Evolutionary conservation across 805 yeast genomes (phyloP), one percentile per base, ranked within the genome.

Genomic region (Candida boidinii): DNA sequence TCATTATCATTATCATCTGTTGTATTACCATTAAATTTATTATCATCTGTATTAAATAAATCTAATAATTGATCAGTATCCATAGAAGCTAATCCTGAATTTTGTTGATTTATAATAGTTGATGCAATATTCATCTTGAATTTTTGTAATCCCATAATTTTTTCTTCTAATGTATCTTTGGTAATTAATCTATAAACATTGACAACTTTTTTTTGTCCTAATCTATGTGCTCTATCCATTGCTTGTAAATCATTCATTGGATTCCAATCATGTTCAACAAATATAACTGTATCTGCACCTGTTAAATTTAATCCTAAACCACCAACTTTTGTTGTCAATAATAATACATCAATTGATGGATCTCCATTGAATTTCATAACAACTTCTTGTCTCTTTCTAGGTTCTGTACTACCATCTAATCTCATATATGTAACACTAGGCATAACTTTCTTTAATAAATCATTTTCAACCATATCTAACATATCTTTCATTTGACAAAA

Each of bases 191-290:
- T 68, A 51, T 92, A 92, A 18, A 92, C 99, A 55, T 92, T 92
- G 24, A 92, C 99, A 14, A 90, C 97, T 54, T 86, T 90, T 66
- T 88, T 92, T 58, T 92, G 99, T 3, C 99, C 99, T 39, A 92
- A 68, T 55, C 99, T 73, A 58, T 92, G 99, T 0, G 98, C 97
- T 51, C 99, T 71, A 56, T 92, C 99, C 99, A 92, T 92, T 0
- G 99, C 99, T 56, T 92, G 99, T 36, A 92, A 66, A 64, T 92
- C 99, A 51, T 87, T 92, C 99, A 92, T 92, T 17, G 99, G 98
- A 53, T 92, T 92, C 99, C 99, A 92, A 56, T 92, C 99, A 51
- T 92, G 99, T 51, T 92, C 99, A 22, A 92, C 95, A 62, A 92
- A 92, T 11, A 92, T 92, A 29, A 92, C 99, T 0, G 98, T 92